Conservation (phyloP, 345 rosid genomes). For the Eucalyptus caleyi region DNA sequence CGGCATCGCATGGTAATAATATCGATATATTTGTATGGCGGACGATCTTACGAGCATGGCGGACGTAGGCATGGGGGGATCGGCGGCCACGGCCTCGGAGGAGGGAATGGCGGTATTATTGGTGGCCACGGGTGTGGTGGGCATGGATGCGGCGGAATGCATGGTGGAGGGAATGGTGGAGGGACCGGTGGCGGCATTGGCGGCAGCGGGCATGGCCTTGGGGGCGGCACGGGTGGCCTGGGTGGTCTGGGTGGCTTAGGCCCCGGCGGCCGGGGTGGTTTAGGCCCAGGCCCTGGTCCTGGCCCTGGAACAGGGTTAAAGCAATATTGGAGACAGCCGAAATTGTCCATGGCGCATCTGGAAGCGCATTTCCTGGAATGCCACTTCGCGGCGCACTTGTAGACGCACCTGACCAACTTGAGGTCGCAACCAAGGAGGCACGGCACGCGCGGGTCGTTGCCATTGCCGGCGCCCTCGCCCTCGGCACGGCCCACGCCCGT, state of each 20-base stretch:
- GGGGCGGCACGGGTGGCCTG: not conserved
- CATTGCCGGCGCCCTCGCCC: not conserved
- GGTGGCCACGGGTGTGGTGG: not conserved
- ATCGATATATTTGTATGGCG: not conserved
- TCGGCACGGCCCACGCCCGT: not conserved
- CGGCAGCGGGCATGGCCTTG: not conserved
- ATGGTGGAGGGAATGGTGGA: not conserved
- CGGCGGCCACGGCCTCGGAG: not conserved
- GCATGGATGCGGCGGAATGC: not conserved
- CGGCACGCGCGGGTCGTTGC: not conserved
- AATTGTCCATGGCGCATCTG: not conserved
- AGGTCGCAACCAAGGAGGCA: not conserved
- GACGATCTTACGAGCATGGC: not conserved
- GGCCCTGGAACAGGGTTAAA: not conserved
- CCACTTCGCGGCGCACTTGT: not conserved
- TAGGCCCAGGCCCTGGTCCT: not conserved
- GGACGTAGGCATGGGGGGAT: not conserved
- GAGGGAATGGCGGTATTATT: not conserved
- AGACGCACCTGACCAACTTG: not conserved
- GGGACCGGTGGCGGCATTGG: not conserved
- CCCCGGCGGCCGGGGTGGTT: not conserved
- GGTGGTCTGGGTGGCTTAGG: not conserved
- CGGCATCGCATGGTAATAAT: not conserved
- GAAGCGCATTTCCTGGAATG: not conserved
- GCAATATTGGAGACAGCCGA: not conserved